Conservation (phyloP, 257 asterid species). For the Cordia subcordata region DNA sequence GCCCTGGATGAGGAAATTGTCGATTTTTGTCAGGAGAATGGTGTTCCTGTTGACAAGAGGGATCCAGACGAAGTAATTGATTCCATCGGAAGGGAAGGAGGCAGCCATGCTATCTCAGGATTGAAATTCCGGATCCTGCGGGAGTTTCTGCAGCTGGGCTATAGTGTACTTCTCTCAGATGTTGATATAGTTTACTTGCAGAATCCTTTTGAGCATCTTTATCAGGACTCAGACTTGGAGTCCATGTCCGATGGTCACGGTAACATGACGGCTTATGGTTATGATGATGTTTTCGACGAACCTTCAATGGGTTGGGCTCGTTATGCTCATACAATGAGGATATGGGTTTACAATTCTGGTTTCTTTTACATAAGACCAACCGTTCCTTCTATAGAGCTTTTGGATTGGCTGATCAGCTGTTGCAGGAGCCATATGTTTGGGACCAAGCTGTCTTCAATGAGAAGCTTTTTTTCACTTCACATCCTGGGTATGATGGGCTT, state of each 20-base stretch:
- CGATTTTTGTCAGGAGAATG: conserved; percentile 36
- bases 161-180: conserved; percentile 65
- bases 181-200: conserved; percentile 60
- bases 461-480: conserved; percentile 64
- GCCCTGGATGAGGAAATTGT: conserved; percentile 57
- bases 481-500: conserved; percentile 67
- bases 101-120: conserved; percentile 64
- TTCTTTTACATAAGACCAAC: conserved; percentile 70
- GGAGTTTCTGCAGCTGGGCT: conserved; percentile 67
- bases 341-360: conserved; percentile 73
- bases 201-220: conserved; percentile 53
- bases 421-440: conserved; percentile 46
- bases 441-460: conserved; percentile 70
- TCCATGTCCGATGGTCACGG: conserved; percentile 72
- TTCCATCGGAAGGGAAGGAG: conserved; percentile 42
- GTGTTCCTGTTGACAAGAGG: conserved; percentile 44
- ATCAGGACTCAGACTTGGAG: conserved; percentile 68
- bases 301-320: conserved; percentile 70
- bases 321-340: conserved; percentile 58
- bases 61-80: conserved; percentile 35
- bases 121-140: conserved; percentile 53
- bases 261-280: conserved; percentile 63
- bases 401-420: conserved; percentile 48
- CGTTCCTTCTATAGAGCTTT: conserved; percentile 66
- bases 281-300: conserved; percentile 50